These are phyloP conservation scores for Puccinia polysora DNA, from an alignment of 1,284 basidiomycete genomes.

Conservation along the genomic window DNA sequence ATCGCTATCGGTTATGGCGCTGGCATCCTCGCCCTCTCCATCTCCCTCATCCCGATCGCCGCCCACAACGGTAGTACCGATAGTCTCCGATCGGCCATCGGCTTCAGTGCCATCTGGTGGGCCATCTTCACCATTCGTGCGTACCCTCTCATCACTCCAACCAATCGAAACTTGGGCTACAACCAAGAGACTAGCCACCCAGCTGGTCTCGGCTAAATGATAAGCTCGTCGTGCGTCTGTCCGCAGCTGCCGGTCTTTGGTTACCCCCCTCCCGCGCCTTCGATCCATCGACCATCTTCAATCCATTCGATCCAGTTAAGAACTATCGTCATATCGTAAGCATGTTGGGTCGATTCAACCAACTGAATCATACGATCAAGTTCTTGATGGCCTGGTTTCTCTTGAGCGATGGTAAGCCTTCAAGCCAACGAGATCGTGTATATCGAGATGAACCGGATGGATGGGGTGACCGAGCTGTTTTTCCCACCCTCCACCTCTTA, in stretches of 20 bases:
- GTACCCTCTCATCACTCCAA: background rate
- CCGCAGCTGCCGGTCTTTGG: constrained; percentile 22
- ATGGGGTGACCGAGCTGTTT: background rate
- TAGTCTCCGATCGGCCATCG: constrained; percentile 70
- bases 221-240: background rate
- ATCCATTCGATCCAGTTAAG: constrained; percentile 26
- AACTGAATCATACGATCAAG: constrained; percentile 28
- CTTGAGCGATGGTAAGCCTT: constrained; percentile 38
- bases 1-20: constrained; percentile 73
- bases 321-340: background rate
- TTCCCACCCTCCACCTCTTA: no score
- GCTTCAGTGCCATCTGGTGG: constrained; percentile 78
- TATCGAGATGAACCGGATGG: background rate
- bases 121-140: constrained; percentile 70
- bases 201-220: no score
- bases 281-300: background rate
- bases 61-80: constrained; percentile 66
- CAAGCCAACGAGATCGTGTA: no score
- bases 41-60: constrained; percentile 69
- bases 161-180: no score
- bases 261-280: constrained; percentile 3
- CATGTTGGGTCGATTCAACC: constrained; percentile 15
- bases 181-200: no score
- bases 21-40: constrained; percentile 66
- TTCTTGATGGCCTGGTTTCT: constrained; percentile 41